phyloP scores from a whole-genome alignment of 2,329 filamentous ascomycete genomes.

The Phialophora expanda region DNA sequence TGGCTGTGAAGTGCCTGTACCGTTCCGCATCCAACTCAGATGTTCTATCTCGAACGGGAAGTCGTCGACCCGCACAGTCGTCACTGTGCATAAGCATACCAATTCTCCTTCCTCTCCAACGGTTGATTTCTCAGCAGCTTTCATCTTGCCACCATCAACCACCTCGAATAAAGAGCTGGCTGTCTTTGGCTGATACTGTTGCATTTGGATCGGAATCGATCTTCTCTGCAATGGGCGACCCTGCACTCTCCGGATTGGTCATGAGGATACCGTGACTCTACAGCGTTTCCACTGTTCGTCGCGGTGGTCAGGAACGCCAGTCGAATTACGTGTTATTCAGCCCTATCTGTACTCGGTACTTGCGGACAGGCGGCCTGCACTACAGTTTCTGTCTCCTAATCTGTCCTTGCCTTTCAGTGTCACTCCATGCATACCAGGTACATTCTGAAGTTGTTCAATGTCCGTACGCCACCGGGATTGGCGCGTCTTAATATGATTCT shows the following conservation, averaged over 20 bases:
- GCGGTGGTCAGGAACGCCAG: background rate
- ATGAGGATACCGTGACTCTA: background rate
- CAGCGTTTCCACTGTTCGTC: background rate
- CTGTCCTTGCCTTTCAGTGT: slow-evolving; percentile 22
- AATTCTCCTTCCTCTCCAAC: slow-evolving; percentile 8
- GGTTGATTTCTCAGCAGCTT: slow-evolving; percentile 24
- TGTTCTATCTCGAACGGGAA: slow-evolving; percentile 8
- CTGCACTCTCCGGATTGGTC: background rate
- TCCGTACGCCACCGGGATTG: slow-evolving; percentile 1
- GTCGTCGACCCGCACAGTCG: slow-evolving; percentile 5
- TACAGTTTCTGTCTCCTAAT: slow-evolving; percentile 22
- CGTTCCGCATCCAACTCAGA: slow-evolving; percentile 1
- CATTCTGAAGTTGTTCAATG: slow-evolving; percentile 19
- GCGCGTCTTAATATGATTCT: slow-evolving; percentile 6
- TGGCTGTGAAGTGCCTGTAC: background rate
- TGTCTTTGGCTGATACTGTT: background rate
- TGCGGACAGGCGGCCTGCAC: slow-evolving; percentile 28
- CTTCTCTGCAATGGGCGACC: background rate
- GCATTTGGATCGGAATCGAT: background rate
- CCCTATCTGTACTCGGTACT: slow-evolving; percentile 26
- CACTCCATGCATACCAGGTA: slow-evolving; percentile 18
- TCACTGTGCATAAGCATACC: slow-evolving; percentile 18
- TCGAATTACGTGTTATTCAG: slow-evolving; percentile 8
- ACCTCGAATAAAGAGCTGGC: background rate
- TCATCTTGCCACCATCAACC: slow-evolving; percentile 11